These are phyloP conservation scores for Rhizopogon vesiculosus DNA, from an alignment of 768 basidiomycete species.

Conservation along the genomic window DNA sequence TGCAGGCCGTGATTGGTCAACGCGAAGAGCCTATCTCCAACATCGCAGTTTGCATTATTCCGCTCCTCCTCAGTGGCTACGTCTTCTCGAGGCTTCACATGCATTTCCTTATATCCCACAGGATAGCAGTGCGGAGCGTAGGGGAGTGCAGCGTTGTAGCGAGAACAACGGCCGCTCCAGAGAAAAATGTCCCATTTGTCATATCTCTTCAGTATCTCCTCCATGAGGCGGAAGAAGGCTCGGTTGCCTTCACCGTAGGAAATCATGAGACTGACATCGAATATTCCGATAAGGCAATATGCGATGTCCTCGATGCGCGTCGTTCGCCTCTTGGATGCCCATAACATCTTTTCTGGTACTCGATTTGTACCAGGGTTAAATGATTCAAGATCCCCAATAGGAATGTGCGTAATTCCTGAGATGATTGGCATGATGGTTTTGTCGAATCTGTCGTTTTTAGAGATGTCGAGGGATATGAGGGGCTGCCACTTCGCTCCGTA, in stretches of 20 bases:
- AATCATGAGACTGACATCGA: constrained; percentile 11
- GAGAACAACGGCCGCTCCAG: constrained; percentile 5
- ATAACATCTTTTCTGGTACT: constrained; percentile 7
- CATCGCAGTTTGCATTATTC: background rate
- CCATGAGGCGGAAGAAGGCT: constrained; percentile 11
- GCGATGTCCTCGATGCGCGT: constrained; percentile 14
- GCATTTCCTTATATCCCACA: background rate
- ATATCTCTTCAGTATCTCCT: constrained; percentile 8
- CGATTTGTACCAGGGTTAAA: constrained; percentile 3
- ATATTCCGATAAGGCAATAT: constrained; percentile 14
- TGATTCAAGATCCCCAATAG: constrained; percentile 1
- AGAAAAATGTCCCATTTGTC: constrained; percentile 8
- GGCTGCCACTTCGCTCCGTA: constrained; percentile 10
- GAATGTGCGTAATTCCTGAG: constrained; percentile 2
- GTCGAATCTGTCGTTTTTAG: constrained; percentile 1
- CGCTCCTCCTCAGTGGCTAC: background rate
- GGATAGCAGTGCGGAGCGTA: constrained; percentile 6
- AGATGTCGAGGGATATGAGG: constrained; percentile 1
- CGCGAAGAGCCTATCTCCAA: constrained; percentile 7
- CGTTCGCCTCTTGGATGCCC: constrained; percentile 16
- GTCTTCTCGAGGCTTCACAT: background rate
- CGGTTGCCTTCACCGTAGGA: constrained; percentile 14
- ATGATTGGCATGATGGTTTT: constrained; percentile 3
- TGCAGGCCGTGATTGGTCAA: constrained; percentile 8
- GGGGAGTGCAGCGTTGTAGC: constrained; percentile 3